phyloP scores from a whole-genome alignment of 306 rosid genomes.

The Cucumis sativus region DNA sequence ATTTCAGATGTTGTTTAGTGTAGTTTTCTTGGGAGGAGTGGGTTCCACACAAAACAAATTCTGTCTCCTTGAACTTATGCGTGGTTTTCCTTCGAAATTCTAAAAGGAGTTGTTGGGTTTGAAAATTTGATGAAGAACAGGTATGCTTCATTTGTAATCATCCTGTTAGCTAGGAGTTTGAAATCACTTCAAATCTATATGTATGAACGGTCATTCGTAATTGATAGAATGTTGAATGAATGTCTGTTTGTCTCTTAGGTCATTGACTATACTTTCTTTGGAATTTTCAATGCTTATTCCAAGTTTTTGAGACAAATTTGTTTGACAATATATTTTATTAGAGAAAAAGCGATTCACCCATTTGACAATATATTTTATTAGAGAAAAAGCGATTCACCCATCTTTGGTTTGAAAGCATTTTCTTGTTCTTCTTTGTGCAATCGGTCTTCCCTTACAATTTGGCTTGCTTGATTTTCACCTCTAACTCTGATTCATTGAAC shows the following conservation, averaged over 20 bases:
- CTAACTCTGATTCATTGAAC: too few relatives aligned
- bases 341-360: too few relatives aligned
- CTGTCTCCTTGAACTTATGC: background rate
- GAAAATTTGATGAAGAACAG: background rate
- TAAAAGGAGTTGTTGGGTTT: background rate
- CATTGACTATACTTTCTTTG: background rate
- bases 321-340: too few relatives aligned
- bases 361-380: too few relatives aligned
- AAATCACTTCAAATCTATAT: background rate
- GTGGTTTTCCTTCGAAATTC: background rate
- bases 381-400: too few relatives aligned
- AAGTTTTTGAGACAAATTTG: background rate
- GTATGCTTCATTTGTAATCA: background rate
- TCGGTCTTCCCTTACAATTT: too few relatives aligned
- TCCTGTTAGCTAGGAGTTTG: background rate
- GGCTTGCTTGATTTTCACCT: too few relatives aligned
- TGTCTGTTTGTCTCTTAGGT: background rate
- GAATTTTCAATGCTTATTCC: background rate
- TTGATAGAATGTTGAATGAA: background rate
- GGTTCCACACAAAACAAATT: background rate
- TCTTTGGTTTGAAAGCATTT: too few relatives aligned
- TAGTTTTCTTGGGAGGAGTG: background rate
- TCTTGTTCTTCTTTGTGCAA: too few relatives aligned
- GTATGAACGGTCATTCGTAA: background rate
- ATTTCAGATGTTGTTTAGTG: background rate